Percentiles rank a stretch among this genome's conserved stretches.
Conservation (phyloP, 345 rosid genomes). For the Garcia nutans region DNA sequence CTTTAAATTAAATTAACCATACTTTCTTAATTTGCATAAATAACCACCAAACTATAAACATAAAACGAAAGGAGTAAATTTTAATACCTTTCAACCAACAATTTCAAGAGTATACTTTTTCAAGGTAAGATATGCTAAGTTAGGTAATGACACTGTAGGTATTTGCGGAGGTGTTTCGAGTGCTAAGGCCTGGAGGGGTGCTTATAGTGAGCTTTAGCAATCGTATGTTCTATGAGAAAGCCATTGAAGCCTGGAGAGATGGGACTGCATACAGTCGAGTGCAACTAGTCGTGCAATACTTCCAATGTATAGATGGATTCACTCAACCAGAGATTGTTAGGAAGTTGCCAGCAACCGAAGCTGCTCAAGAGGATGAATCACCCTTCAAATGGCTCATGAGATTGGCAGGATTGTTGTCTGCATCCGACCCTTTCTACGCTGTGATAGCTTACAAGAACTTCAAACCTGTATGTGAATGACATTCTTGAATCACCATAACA, state of each 20-base stretch:
- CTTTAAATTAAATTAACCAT: no score
- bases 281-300: conserved; percentile 75
- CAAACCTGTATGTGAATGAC: conserved; percentile 56
- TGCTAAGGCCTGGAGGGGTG: conserved; percentile 75
- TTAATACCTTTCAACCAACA: no score
- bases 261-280: conserved; percentile 65
- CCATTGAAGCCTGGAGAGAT: conserved; percentile 75
- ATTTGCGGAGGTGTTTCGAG: conserved; percentile 68
- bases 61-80: no score
- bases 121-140: background rate
- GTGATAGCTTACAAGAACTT: conserved; percentile 83
- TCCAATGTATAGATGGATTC: conserved; percentile 72
- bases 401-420: conserved; percentile 51
- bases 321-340: conserved; percentile 63
- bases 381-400: conserved; percentile 46
- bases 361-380: conserved; percentile 33
- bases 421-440: conserved; percentile 82
- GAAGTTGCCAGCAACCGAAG: conserved; percentile 36
- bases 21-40: no score
- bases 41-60: no score
- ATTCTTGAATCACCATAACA: background rate
- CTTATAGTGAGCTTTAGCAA: conserved; percentile 89
- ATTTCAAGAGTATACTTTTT: no score
- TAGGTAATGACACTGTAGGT: conserved; percentile 37
- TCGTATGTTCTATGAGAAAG: conserved; percentile 88